A percentile compares a stretch with the other conserved stretches of the same genome.
phyloP scores from a whole-genome alignment of 2,329 filamentous ascomycete species.

The Dendrostoma leiphaemia region DNA sequence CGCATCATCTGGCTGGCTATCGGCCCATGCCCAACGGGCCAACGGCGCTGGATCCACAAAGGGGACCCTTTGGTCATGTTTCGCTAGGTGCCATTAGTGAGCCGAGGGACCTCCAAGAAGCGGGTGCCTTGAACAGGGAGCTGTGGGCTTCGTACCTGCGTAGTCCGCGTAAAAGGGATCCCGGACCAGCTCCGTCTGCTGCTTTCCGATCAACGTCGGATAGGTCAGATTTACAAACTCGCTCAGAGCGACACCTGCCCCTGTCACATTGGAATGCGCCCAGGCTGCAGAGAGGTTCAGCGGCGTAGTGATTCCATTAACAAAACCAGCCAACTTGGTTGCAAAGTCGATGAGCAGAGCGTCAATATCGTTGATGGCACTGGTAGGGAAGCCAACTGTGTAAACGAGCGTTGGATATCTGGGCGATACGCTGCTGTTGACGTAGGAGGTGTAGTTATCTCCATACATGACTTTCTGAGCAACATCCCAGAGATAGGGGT shows the following conservation, averaged over 20 bases:
- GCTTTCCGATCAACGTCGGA: constrained; percentile 34
- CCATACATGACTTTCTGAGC: constrained; percentile 31
- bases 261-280: constrained; percentile 18
- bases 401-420: constrained; percentile 28
- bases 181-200: constrained; percentile 34
- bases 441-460: constrained; percentile 31
- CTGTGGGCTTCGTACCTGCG: no score
- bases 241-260: constrained; percentile 19
- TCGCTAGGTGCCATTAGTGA: constrained; percentile 16
- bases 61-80: constrained; percentile 32
- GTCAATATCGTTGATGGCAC: constrained; percentile 16
- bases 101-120: not conserved
- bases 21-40: constrained; percentile 34
- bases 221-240: constrained; percentile 33
- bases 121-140: no score
- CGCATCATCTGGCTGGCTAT: constrained; percentile 24
- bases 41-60: constrained; percentile 36
- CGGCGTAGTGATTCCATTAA: constrained; percentile 21
- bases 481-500: constrained; percentile 32
- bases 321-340: constrained; percentile 25
- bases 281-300: constrained; percentile 27
- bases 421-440: not conserved
- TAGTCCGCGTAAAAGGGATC: constrained; percentile 39
- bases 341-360: constrained; percentile 28
- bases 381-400: constrained; percentile 25